Conservation (phyloP, 768 basidiomycete species). For the Coprinopsis marcescibilis region DNA sequence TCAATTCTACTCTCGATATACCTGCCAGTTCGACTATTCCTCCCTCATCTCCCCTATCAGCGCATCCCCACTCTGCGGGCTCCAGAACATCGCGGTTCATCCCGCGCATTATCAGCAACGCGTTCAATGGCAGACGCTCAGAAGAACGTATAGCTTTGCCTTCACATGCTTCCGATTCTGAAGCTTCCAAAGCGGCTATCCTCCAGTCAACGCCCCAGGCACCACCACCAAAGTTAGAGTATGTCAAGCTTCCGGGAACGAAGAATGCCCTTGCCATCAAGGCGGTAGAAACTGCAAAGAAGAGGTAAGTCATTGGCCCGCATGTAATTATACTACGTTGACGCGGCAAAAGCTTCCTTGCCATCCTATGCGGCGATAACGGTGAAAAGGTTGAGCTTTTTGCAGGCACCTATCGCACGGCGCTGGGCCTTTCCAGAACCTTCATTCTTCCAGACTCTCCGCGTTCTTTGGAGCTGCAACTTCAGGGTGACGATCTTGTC, state of each 20-base stretch:
- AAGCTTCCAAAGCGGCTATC: constrained; percentile 28
- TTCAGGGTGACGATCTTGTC: constrained; percentile 89
- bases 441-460: constrained; percentile 92
- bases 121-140: constrained; percentile 53
- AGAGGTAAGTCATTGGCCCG: constrained; percentile 50
- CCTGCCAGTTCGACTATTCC: constrained; percentile 18
- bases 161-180: constrained; percentile 34
- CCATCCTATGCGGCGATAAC: constrained; percentile 87
- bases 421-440: constrained; percentile 84
- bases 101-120: constrained; percentile 63
- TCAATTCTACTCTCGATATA: constrained; percentile 19
- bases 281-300: constrained; percentile 84
- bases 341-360: constrained; percentile 61
- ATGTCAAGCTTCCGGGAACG: constrained; percentile 88
- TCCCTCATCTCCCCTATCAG: constrained; percentile 24
- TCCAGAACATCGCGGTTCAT: constrained; percentile 59
- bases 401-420: constrained; percentile 86
- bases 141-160: constrained; percentile 44
- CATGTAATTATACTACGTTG: background rate
- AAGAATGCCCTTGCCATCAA: constrained; percentile 81
- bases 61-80: constrained; percentile 4
- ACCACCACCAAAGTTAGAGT: constrained; percentile 82
- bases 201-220: constrained; percentile 38
- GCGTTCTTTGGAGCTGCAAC: constrained; percentile 76
- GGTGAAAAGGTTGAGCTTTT: constrained; percentile 93